A percentile compares a stretch with the other conserved stretches of the same genome.
Evolutionary conservation across 1,284 basidiomycete genomes (phyloP).

Genomic region (Meripilus lineatus): DNA sequence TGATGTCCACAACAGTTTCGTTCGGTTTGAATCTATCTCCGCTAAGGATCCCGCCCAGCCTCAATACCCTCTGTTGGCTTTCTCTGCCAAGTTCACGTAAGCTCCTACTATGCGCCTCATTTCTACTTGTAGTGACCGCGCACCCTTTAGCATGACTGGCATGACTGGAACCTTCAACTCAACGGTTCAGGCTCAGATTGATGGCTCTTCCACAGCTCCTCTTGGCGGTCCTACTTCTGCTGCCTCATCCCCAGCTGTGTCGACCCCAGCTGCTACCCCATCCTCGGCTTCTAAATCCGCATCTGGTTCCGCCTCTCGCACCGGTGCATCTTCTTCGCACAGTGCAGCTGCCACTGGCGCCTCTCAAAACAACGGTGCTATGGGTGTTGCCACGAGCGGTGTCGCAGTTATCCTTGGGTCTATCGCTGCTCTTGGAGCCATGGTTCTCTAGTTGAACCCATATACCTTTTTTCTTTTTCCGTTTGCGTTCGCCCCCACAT

Average conservation of each 20-base stretch:
- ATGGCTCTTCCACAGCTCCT: constrained; percentile 53
- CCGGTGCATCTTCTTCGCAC: constrained; percentile 15
- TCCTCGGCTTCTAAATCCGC: constrained; percentile 15
- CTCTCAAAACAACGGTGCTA: constrained; percentile 22
- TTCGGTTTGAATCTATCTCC: constrained; percentile 61
- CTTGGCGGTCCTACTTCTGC: constrained; percentile 30
- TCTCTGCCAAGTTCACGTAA: constrained; percentile 78
- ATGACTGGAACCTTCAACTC: constrained; percentile 66
- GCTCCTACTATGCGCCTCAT: constrained; percentile 18
- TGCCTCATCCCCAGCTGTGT: constrained; percentile 17
- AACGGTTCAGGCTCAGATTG: constrained; percentile 47
- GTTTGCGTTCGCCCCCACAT: neutral
- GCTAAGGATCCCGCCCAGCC: constrained; percentile 47
- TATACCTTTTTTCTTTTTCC: neutral
- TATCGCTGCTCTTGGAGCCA: constrained; percentile 23
- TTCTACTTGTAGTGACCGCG: neutral
- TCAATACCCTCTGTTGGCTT: constrained; percentile 60
- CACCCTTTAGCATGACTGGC: constrained; percentile 39
- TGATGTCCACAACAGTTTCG: constrained; percentile 45
- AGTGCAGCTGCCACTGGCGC: constrained; percentile 19
- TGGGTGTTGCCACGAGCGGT: constrained; percentile 15
- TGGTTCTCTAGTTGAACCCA: constrained; percentile 27
- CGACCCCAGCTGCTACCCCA: constrained; percentile 15
- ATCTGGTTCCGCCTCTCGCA: constrained; percentile 10
- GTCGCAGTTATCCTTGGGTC: constrained; percentile 23